Conservation (phyloP, 768 basidiomycete genomes). For the Calvatia gigantea region DNA sequence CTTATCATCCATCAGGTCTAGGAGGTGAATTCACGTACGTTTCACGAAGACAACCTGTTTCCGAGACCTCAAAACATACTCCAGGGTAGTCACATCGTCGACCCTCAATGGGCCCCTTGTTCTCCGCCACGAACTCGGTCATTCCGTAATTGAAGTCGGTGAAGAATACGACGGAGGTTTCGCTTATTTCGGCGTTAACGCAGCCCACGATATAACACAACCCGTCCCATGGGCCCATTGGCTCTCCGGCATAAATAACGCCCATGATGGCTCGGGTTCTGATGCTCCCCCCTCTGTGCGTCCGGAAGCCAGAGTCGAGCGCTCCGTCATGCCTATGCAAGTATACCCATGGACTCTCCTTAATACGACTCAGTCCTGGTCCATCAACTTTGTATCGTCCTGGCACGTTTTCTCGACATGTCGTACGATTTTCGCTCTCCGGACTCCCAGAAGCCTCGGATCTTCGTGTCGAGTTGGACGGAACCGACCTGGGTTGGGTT, state of each 20-base stretch:
- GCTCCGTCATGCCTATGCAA: slow-evolving; percentile 73
- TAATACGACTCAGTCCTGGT: slow-evolving; percentile 56
- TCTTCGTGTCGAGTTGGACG: slow-evolving; percentile 60
- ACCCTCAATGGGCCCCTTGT: slow-evolving; percentile 70
- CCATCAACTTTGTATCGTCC: slow-evolving; percentile 57
- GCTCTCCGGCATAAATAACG: slow-evolving; percentile 39
- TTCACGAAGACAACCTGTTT: no score
- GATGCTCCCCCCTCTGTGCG: background rate
- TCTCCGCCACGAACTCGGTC: slow-evolving; percentile 76
- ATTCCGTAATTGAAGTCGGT: slow-evolving; percentile 74
- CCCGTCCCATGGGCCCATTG: slow-evolving; percentile 69
- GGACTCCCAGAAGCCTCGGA: slow-evolving; percentile 56
- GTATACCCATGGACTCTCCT: slow-evolving; percentile 74
- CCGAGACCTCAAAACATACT: no score
- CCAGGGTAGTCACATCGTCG: slow-evolving; percentile 73
- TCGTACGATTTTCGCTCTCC: slow-evolving; percentile 70
- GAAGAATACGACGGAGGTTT: slow-evolving; percentile 83
- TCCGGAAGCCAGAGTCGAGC: slow-evolving; percentile 45
- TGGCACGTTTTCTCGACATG: slow-evolving; percentile 57
- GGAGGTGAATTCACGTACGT: slow-evolving; percentile 78
- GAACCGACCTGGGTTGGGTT: slow-evolving; percentile 53
- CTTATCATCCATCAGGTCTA: slow-evolving; percentile 41
- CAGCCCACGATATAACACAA: slow-evolving; percentile 38
- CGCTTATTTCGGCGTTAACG: slow-evolving; percentile 70
- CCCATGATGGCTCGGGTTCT: background rate